phyloP scores from a whole-genome alignment of 169 alveolate species.

The Amoebophrya sp. region DNA sequence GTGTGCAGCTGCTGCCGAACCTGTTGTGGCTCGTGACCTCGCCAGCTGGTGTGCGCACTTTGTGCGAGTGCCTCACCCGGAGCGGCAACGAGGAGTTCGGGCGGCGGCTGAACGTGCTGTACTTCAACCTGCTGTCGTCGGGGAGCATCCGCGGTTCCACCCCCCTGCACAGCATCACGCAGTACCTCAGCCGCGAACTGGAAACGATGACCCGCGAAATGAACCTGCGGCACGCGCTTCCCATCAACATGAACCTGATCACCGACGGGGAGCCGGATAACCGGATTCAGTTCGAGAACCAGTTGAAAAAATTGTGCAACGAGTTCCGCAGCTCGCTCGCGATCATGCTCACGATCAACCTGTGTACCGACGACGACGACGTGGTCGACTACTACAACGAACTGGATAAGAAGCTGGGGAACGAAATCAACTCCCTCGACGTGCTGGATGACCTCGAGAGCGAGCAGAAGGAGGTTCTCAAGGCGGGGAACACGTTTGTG shows the following conservation, averaged over 20 bases:
- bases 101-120: background rate
- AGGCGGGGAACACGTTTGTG: conserved; percentile 5
- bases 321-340: background rate
- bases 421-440: conserved; percentile 12
- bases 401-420: background rate
- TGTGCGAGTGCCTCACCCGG: background rate
- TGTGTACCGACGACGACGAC: conserved; percentile 18
- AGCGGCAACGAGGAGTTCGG: background rate
- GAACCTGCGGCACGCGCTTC: background rate
- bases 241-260: background rate
- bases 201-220: no score
- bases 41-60: background rate
- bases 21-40: background rate
- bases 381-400: conserved; percentile 19
- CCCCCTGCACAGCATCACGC: background rate
- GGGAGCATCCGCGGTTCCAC: background rate
- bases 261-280: conserved; percentile 19
- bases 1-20: background rate
- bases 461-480: background rate
- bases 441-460: background rate
- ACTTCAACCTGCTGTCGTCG: background rate
- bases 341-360: conserved; percentile 4
- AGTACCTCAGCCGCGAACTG: background rate
- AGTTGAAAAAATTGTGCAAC: background rate
- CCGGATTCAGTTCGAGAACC: background rate